Evolutionary conservation across 2,329 filamentous ascomycete species (phyloP).

Genomic region (Sarocladium oryzae): DNA sequence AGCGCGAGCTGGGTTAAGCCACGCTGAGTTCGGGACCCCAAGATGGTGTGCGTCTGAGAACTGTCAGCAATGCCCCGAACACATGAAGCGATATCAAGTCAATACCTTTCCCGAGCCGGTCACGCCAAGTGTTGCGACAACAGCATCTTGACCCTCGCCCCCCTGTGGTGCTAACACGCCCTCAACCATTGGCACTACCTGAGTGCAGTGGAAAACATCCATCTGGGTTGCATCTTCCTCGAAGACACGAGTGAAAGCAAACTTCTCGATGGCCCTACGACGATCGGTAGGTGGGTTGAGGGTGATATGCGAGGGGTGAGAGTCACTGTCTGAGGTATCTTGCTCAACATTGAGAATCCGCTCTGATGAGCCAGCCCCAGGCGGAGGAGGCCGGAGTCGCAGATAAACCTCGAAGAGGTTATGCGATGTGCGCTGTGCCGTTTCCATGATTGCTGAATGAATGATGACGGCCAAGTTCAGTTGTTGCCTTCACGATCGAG

Average conservation of each 20-base stretch:
- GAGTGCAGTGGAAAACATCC: constrained; percentile 77
- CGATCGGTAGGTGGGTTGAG: constrained; percentile 78
- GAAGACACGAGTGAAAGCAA: constrained; percentile 90
- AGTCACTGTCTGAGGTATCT: constrained; percentile 22
- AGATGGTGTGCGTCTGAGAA: constrained; percentile 82
- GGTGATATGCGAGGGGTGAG: constrained; percentile 60
- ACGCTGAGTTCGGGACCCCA: constrained; percentile 79
- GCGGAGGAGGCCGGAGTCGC: constrained; percentile 65
- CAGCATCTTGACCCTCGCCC: constrained; percentile 76
- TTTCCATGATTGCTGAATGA: background rate
- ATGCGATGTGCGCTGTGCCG: constrained; percentile 20
- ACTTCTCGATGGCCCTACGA: constrained; percentile 84
- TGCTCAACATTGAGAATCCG: constrained; percentile 75
- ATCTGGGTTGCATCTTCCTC: constrained; percentile 79
- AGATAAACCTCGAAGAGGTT: constrained; percentile 88
- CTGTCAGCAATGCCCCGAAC: background rate
- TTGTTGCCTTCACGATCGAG: constrained; percentile 1
- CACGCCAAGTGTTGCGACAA: constrained; percentile 86
- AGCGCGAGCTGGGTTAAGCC: constrained; percentile 88
- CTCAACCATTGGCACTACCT: constrained; percentile 68
- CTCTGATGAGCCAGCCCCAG: constrained; percentile 40
- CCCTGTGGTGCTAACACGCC: constrained; percentile 70
- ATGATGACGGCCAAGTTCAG: background rate
- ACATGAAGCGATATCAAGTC: constrained; percentile 6
- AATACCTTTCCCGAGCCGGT: constrained; percentile 91